Conservation (phyloP, 2,329 filamentous ascomycete genomes). For the Drechslerella coelobrocha region DNA sequence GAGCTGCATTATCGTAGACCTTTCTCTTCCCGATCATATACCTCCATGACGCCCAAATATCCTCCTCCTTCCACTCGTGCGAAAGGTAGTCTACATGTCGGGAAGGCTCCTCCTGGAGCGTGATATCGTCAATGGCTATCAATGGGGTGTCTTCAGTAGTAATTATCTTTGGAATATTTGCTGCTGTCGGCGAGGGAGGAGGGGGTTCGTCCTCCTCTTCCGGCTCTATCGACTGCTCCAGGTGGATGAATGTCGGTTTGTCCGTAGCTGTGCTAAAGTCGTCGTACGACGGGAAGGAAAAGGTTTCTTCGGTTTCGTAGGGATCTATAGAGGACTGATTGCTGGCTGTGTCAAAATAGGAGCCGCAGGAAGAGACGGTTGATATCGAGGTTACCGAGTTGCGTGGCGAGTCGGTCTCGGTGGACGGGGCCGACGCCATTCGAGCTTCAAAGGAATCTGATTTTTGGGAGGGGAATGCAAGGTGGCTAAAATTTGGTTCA, state of each 20-base stretch:
- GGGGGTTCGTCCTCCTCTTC: constrained; percentile 34
- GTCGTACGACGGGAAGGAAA: constrained; percentile 46
- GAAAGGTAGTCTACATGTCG: constrained; percentile 95
- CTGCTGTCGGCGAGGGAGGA: constrained; percentile 23
- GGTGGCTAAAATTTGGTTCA: constrained; percentile 47
- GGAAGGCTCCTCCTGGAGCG: constrained; percentile 58
- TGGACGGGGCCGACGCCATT: constrained; percentile 40
- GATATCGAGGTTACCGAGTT: constrained; percentile 49
- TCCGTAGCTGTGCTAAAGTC: constrained; percentile 40
- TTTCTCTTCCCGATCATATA: constrained; percentile 82
- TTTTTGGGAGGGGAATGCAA: constrained; percentile 27
- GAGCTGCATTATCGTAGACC: constrained; percentile 78
- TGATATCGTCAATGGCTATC: constrained; percentile 53
- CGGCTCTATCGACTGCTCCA: constrained; percentile 43
- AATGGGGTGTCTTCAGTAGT: constrained; percentile 30
- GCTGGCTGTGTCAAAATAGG: constrained; percentile 47
- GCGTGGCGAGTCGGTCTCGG: constrained; percentile 43
- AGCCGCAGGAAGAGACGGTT: constrained; percentile 46
- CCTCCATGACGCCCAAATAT: constrained; percentile 97
- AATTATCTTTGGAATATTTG: constrained; percentile 26
- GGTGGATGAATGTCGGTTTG: constrained; percentile 45
- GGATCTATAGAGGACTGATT: constrained; percentile 48
- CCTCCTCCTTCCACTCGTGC: constrained; percentile 90
- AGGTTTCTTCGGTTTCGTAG: constrained; percentile 42
- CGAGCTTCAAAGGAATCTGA: constrained; percentile 41